Conservation (phyloP, 2,329 filamentous ascomycete genomes). For the Ophiocordyceps unilateralis region DNA sequence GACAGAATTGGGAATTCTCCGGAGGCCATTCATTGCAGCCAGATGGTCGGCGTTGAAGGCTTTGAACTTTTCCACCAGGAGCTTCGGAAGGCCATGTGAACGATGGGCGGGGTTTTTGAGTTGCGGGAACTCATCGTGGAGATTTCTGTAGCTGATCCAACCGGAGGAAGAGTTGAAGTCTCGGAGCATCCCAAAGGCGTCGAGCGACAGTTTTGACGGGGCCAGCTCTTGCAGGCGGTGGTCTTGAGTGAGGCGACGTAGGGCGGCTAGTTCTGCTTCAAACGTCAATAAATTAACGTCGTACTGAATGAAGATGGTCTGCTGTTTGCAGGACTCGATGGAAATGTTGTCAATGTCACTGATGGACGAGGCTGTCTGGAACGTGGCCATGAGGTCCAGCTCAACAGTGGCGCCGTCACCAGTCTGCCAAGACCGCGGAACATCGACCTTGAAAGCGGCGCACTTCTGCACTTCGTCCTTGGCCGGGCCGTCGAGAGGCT, state of each 20-base stretch:
- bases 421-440: slow-evolving; percentile 12
- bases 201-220: slow-evolving; percentile 7
- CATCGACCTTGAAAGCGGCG: slow-evolving; percentile 17
- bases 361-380: slow-evolving; percentile 38
- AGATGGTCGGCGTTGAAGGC: slow-evolving; percentile 21
- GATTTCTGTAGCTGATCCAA: slow-evolving; percentile 7
- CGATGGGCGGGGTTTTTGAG: slow-evolving; percentile 11
- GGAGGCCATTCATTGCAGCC: slow-evolving; percentile 16
- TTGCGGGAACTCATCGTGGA: slow-evolving; percentile 15
- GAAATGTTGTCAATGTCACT: slow-evolving; percentile 6
- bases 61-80: slow-evolving; percentile 12
- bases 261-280: slow-evolving; percentile 15
- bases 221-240: slow-evolving; percentile 6
- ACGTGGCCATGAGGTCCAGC: slow-evolving; percentile 41
- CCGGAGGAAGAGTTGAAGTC: slow-evolving; percentile 9
- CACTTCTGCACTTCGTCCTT: slow-evolving; percentile 5
- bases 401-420: slow-evolving; percentile 8
- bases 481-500: slow-evolving; percentile 5
- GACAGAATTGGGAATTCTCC: slow-evolving; percentile 22
- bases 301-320: slow-evolving; percentile 12
- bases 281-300: slow-evolving; percentile 11
- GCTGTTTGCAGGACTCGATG: slow-evolving; percentile 4
- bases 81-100: slow-evolving; percentile 7
- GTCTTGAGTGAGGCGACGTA: slow-evolving; percentile 9
- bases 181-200: slow-evolving; percentile 15